phyloP scores from a whole-genome alignment of 257 asterid species.

The Cruciata laevipes region DNA sequence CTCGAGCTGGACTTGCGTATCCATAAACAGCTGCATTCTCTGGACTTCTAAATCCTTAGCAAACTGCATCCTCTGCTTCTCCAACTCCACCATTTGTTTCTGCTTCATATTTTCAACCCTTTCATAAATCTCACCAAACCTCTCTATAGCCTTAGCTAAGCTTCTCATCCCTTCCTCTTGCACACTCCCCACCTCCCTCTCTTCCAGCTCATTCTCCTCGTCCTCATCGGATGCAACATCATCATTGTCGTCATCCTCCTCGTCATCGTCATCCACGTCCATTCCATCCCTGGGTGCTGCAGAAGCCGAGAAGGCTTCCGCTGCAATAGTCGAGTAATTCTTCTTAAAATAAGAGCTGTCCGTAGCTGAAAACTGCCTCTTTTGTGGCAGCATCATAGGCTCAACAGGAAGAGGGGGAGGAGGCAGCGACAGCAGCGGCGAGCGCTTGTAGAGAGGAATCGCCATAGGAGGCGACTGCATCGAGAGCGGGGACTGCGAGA shows the following conservation, averaged over 20 bases:
- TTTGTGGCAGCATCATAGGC: conserved; percentile 52
- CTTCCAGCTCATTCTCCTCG: conserved; percentile 34
- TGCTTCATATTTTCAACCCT: conserved; percentile 71
- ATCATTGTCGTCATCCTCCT: conserved; percentile 30
- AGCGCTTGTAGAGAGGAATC: conserved; percentile 18
- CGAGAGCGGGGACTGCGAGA: conserved; percentile 4
- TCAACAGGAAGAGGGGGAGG: conserved; percentile 35
- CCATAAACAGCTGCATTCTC: conserved; percentile 75
- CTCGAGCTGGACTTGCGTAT: conserved; percentile 59
- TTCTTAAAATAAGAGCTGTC: conserved; percentile 43
- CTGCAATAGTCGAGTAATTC: conserved; percentile 68
- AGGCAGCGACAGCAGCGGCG: conserved; percentile 28
- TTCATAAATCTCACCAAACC: conserved; percentile 71
- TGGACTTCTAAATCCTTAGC: conserved; percentile 84
- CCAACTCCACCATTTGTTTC: conserved; percentile 81
- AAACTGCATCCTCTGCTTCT: conserved; percentile 81
- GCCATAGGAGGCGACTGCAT: conserved; percentile 23
- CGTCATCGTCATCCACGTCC: conserved; percentile 31
- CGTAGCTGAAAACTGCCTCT: conserved; percentile 39
- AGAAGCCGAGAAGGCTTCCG: conserved; percentile 29
- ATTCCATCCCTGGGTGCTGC: conserved; percentile 34
- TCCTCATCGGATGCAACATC: conserved; percentile 37
- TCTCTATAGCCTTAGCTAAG: conserved; percentile 65
- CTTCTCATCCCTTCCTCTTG: conserved; percentile 49
- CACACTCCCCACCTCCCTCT: conserved; percentile 24